Conservation (phyloP, 768 basidiomycete genomes). For the Naganishia randhawae region DNA sequence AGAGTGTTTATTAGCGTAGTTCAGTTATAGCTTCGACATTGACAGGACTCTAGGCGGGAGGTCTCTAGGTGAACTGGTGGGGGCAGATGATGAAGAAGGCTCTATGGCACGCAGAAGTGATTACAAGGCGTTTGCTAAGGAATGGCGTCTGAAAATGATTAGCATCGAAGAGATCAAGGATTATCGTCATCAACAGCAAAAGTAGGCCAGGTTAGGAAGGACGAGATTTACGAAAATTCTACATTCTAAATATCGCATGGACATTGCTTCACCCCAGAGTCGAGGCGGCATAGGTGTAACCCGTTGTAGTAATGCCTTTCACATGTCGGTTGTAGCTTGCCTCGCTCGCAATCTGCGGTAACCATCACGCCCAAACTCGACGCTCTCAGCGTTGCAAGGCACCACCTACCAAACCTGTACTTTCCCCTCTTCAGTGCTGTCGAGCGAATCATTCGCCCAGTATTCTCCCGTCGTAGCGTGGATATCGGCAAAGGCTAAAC, state of each 20-base stretch:
- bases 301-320: neutral
- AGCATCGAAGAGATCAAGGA: conserved; percentile 66
- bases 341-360: too few relatives aligned
- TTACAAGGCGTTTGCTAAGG: conserved; percentile 82
- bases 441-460: conserved; percentile 25
- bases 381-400: neutral
- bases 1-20: too few relatives aligned
- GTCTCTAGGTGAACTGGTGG: conserved; percentile 91
- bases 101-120: conserved; percentile 94
- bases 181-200: conserved; percentile 40
- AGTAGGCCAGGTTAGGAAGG: neutral
- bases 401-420: conserved; percentile 23
- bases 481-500: conserved; percentile 21
- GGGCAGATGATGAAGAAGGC: conserved; percentile 74
- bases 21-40: too few relatives aligned
- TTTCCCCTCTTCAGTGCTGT: conserved; percentile 9
- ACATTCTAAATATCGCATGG: neutral
- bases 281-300: neutral
- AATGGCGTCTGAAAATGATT: conserved; percentile 88
- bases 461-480: conserved; percentile 20
- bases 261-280: neutral
- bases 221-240: neutral
- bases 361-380: too few relatives aligned
- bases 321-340: too few relatives aligned
- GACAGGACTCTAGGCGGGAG: conserved; percentile 65